These are phyloP conservation scores for Dioscorea alata DNA, from an alignment of 106 monocot species.

Conservation along the genomic window DNA sequence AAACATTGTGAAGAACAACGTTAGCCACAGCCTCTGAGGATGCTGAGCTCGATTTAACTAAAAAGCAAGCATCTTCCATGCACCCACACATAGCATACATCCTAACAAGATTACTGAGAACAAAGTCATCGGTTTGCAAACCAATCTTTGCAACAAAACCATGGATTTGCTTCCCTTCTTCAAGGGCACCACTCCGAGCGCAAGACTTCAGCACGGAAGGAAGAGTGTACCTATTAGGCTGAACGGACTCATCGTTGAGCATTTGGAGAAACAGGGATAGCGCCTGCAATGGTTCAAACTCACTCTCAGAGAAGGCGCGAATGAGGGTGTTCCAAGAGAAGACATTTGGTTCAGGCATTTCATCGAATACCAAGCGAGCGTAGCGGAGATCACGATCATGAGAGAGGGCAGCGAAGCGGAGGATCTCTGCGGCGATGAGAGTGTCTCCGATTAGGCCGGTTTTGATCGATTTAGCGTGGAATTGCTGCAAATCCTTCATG, in stretches of 20 bases:
- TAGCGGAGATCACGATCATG: slow-evolving; percentile 21
- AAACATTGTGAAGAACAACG: slow-evolving; percentile 36
- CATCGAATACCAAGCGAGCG: slow-evolving; percentile 20
- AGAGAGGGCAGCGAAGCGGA: slow-evolving; percentile 22
- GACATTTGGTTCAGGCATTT: slow-evolving; percentile 17
- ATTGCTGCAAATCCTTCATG: slow-evolving; percentile 24
- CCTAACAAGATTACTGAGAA: slow-evolving; percentile 41
- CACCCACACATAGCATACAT: slow-evolving; percentile 35
- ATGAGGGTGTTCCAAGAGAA: slow-evolving; percentile 44
- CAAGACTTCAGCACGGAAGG: slow-evolving; percentile 53
- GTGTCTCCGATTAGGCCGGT: slow-evolving; percentile 36
- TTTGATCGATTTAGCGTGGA: slow-evolving; percentile 48
- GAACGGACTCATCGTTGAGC: neutral
- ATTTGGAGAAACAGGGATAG: slow-evolving; percentile 22
- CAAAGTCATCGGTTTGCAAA: slow-evolving; percentile 27
- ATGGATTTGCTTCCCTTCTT: slow-evolving; percentile 49
- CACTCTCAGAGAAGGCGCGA: slow-evolving; percentile 39
- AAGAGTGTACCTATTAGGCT: slow-evolving; percentile 37
- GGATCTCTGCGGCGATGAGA: slow-evolving; percentile 47
- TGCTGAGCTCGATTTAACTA: slow-evolving; percentile 13
- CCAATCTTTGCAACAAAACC: slow-evolving; percentile 31
- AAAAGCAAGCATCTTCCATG: slow-evolving; percentile 28
- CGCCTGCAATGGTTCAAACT: slow-evolving; percentile 7
- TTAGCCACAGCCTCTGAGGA: slow-evolving; percentile 2
- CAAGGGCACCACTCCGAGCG: slow-evolving; percentile 3